Base-by-base conservation (phyloP, 129 eudicot species). In the Arctium minus region DNA sequence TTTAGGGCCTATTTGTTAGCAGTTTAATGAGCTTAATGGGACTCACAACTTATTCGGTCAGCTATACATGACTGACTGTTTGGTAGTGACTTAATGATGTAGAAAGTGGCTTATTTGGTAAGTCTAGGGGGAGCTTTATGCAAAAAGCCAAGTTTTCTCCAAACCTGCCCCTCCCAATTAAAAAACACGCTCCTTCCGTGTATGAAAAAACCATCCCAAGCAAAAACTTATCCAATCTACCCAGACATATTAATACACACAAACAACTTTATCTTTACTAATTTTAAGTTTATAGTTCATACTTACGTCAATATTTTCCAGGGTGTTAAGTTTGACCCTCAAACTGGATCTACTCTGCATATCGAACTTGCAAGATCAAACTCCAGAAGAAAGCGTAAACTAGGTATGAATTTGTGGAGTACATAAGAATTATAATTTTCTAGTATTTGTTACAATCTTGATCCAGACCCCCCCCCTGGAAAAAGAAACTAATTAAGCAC, bases 311-410 rank as follows among this genome's bases (percentile, higher is more conserved):
- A 27, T 69, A 31, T 69, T 78, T 81, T 83, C 70, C 94, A 95
- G 97, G 98, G 97, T 86, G 93, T 88, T 17, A 95, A 89, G 88
- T 95, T 92, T 79, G 98, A 95, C 82, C 98, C 98, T 78, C 97
- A 92, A 82, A 88, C 97, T 86, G 97, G 97, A 36, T 92, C 94
- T 12, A 84, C 91, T 77, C 85, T 95, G 82, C 98, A 92, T 82
- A 91, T 95, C 39, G 98, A 95, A 78, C 88, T 93, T 72, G 98
- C 98, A 79, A 91, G 98, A 88, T 89, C 97, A 67, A 95, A 95
- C 85, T 95, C 98, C 37, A 93, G 94, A 86, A 79, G 97, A 81
- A 95, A 83, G 80, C 75, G 72, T 77, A 95, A 86, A 83, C 91
- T 93, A 80, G 97, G 98, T 92, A 83, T 8, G 75, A 56, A 40